phyloP scores from a whole-genome alignment of 495 filamentous ascomycete species.

The Neurospora tetrasperma region DNA sequence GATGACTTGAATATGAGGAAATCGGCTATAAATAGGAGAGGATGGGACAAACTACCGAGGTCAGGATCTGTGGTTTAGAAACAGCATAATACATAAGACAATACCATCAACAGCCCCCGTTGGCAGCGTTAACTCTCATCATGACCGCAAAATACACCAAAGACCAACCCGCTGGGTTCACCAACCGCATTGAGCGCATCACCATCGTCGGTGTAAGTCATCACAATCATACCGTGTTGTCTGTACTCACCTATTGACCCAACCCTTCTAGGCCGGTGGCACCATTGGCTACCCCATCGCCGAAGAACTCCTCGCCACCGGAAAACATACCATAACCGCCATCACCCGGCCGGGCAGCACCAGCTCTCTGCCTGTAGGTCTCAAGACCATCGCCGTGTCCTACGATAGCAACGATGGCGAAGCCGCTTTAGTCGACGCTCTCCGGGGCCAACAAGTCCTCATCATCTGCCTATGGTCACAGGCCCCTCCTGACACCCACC shows the following conservation, averaged over 20 bases:
- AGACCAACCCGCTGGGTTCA: conserved; percentile 16
- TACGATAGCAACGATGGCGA: conserved; percentile 22
- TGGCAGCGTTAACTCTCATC: background rate
- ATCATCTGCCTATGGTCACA: conserved; percentile 44
- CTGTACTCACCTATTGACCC: background rate
- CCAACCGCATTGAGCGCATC: conserved; percentile 31
- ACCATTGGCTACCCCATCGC: conserved; percentile 45
- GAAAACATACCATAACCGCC: conserved; percentile 46
- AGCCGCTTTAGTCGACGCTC: conserved; percentile 27
- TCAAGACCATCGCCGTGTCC: conserved; percentile 23
- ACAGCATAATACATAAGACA: background rate
- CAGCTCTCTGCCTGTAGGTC: conserved; percentile 26
- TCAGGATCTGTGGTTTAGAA: background rate
- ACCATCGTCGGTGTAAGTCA: conserved; percentile 38
- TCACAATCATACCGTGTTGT: background rate
- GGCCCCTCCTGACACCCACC: conserved; percentile 24
- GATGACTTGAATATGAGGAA: background rate
- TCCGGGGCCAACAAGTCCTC: conserved; percentile 45
- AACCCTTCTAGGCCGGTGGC: conserved; percentile 42
- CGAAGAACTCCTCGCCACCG: conserved; percentile 35
- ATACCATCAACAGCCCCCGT: background rate
- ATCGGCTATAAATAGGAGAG: background rate
- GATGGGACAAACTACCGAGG: background rate
- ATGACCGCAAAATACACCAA: conserved; percentile 1
- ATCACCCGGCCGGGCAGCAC: conserved; percentile 39